Evolutionary conservation across 2,329 filamentous ascomycete genomes (phyloP), one percentile per base, ranked within the genome.

Genomic region (Stachybotrys chlorohalonatus): DNA sequence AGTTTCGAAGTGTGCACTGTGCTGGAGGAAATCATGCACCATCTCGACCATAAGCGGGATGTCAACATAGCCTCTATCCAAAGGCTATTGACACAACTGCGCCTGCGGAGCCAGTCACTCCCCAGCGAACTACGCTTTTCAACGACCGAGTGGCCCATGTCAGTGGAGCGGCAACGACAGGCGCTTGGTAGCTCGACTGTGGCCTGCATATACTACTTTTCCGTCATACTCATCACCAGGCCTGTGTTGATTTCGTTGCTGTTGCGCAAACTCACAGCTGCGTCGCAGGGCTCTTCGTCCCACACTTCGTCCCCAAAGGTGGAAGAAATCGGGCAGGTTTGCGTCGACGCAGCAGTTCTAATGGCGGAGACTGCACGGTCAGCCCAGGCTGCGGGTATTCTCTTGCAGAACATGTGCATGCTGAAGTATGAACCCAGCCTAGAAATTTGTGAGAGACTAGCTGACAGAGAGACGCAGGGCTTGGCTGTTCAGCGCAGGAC

Each of bases 121-220:
- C 78, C 77, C 62, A 31, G 59, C 69, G 52, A 66, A 52, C 7
- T 62, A 45, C 61, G 64, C 15, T 58, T 49, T 55, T 54, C 5
- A 61, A 60, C 3, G 64, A 64, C 47, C 46, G 16, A 36, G 49
- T 13, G 13, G 36, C 36, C 36, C 36, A 42, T 45, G 1, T 17
- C 49, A 5, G 52, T 51, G n/a, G 52, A 31, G 11, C 49, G 51
- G 2, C 62, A 62, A 1, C 66, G 71, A 16, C 70, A 68, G 0
- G 70, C 73, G 2, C 72, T 81, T 31, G 75, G 74, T 0, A 80
- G 74, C 30, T 69, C 81, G 1, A 79, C 83, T 54, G 73, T 84
- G 6, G 77, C 79, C 0, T 83, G 80, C 55, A 67, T 77, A 0
- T 84, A 84, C 59, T 82, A 84, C 58, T 81, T 83, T 54, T 77